Conservation (phyloP, 768 basidiomycete species). For the Suillus hirtellus region DNA sequence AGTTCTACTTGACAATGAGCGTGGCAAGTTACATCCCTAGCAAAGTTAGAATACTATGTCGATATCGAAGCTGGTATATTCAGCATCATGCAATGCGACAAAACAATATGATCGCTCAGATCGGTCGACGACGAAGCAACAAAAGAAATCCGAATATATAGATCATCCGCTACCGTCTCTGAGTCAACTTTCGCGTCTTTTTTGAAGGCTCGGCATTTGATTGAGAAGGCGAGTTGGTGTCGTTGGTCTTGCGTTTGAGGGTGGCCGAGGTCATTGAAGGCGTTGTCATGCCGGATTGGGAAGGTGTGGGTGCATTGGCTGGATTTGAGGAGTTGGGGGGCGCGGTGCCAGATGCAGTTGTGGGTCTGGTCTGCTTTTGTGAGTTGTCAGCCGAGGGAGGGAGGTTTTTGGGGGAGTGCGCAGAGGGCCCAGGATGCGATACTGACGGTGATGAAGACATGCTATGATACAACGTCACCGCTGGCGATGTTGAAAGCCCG, state of each 20-base stretch:
- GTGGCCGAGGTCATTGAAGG: conserved; percentile 49
- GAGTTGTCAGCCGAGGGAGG: conserved; percentile 53
- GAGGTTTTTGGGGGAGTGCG: conserved; percentile 51
- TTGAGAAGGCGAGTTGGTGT: conserved; percentile 53
- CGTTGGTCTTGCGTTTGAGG: conserved; percentile 55
- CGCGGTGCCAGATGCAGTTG: conserved; percentile 42
- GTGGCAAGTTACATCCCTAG: conserved; percentile 27
- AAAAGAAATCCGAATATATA: conserved; percentile 25
- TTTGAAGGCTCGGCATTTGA: conserved; percentile 45
- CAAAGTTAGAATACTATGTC: conserved; percentile 28
- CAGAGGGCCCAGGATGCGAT: conserved; percentile 43
- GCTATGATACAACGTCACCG: conserved; percentile 47
- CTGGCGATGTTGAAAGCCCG: conserved; percentile 27
- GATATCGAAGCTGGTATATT: conserved; percentile 9
- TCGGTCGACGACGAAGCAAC: conserved; percentile 9
- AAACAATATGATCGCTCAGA: conserved; percentile 3
- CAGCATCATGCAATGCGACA: conserved; percentile 16
- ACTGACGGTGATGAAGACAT: conserved; percentile 44
- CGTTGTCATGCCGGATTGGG: conserved; percentile 44
- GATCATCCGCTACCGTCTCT: conserved; percentile 33
- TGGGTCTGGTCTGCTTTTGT: conserved; percentile 64
- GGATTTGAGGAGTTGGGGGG: conserved; percentile 27
- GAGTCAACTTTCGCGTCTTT: conserved; percentile 58
- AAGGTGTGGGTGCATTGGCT: conserved; percentile 41
- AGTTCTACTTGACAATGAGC: conserved; percentile 12